Conservation (phyloP, 208 protist genomes). For the Tritrichomonas musculus region DNA sequence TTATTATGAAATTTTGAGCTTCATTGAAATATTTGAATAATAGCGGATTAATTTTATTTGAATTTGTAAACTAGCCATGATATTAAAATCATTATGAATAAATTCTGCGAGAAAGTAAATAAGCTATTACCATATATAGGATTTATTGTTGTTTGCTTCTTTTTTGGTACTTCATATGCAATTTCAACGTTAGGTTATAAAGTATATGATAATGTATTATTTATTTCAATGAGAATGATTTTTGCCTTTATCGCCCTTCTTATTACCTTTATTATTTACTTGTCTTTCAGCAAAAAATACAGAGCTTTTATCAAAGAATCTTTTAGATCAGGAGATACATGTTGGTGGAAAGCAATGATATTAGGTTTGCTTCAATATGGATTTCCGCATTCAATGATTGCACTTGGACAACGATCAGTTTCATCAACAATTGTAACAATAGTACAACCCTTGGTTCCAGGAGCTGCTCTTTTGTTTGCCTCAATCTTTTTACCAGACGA, state of each 20-base stretch:
- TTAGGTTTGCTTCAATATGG: background rate
- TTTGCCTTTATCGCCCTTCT: background rate
- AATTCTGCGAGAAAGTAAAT: too few relatives aligned
- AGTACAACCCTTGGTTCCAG: background rate
- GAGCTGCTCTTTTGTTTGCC: background rate
- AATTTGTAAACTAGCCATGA: too few relatives aligned
- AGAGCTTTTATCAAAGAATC: background rate
- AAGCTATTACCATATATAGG: background rate
- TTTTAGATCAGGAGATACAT: background rate
- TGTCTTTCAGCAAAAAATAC: background rate
- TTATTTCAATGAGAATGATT: background rate
- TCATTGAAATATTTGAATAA: too few relatives aligned
- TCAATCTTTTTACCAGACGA: background rate
- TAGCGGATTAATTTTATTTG: too few relatives aligned
- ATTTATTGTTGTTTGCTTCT: background rate
- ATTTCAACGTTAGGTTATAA: background rate
- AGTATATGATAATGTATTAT: background rate
- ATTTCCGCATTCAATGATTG: constrained; percentile 11
- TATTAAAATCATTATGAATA: too few relatives aligned
- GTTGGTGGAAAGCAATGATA: background rate
- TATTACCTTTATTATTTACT: background rate
- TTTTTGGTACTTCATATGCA: background rate
- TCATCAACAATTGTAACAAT: background rate
- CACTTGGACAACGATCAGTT: background rate
- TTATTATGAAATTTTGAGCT: background rate